phyloP scores from a whole-genome alignment of 108 stramenopile species.

The Skeletonema costatum region DNA sequence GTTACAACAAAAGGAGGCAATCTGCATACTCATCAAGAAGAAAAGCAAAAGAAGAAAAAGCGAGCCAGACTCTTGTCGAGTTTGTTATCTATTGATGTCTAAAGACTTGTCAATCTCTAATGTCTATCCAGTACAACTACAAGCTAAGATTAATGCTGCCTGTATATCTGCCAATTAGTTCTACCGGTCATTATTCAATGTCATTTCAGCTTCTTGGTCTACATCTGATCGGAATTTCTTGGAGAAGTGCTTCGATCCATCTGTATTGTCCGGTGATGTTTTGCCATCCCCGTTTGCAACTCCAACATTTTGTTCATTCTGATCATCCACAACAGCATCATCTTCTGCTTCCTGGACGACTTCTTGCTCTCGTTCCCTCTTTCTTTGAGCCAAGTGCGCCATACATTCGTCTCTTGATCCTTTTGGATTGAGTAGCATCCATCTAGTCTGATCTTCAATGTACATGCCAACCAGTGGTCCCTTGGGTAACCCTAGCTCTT shows the following conservation, averaged over 20 bases:
- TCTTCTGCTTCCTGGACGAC: constrained; percentile 4
- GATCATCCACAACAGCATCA: constrained; percentile 12
- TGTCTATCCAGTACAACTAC: not conserved
- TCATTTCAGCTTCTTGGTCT: not conserved
- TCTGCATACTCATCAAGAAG: constrained; percentile 6
- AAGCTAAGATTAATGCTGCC: too few species aligned
- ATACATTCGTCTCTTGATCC: constrained; percentile 72
- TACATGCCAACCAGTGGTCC: constrained; percentile 73
- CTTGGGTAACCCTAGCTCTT: constrained; percentile 51
- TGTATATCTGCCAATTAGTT: not conserved
- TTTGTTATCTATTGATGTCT: not conserved
- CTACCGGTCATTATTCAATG: not conserved
- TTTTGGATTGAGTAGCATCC: constrained; percentile 78
- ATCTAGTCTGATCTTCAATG: constrained; percentile 72
- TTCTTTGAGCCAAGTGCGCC: constrained; percentile 55
- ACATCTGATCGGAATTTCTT: constrained; percentile 31
- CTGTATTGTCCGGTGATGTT: constrained; percentile 6
- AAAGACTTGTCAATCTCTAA: not conserved
- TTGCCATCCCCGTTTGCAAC: constrained; percentile 4
- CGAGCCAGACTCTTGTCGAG: not conserved
- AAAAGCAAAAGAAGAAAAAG: constrained; percentile 4
- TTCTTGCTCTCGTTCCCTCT: constrained; percentile 51
- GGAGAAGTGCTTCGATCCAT: constrained; percentile 14
- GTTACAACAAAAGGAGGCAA: constrained; percentile 25
- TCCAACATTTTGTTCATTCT: constrained; percentile 8